Percentiles rank a stretch among this genome's conserved stretches.
These are phyloP conservation scores for Mycena indigotica DNA, from an alignment of 768 basidiomycete species.

Conservation along the genomic window DNA sequence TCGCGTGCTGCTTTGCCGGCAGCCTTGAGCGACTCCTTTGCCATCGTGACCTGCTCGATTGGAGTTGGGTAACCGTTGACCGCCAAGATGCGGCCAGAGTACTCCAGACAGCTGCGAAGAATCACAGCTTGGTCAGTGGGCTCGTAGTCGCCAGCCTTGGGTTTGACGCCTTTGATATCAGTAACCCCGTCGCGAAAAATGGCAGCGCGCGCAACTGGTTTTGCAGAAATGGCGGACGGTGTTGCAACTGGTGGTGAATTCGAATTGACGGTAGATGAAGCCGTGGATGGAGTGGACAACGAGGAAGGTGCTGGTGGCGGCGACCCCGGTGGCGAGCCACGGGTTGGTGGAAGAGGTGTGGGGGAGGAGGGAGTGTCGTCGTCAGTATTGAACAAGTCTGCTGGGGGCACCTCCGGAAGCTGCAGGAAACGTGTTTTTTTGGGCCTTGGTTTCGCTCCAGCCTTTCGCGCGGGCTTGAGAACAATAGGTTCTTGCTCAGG, in stretches of 20 bases:
- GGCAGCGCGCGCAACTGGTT: not conserved
- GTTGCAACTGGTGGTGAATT: not conserved
- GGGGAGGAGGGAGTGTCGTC: not conserved
- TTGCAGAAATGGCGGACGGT: not conserved
- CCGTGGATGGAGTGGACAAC: not conserved
- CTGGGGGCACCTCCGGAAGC: too few species aligned
- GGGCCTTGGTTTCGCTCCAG: not conserved
- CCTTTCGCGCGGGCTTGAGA: not conserved
- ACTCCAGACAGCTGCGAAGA: not conserved
- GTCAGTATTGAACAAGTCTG: too few species aligned
- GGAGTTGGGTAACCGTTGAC: not conserved
- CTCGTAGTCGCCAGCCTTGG: slow-evolving; percentile 2
- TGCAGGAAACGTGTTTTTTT: too few species aligned
- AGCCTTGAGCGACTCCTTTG: not conserved
- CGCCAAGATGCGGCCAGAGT: not conserved
- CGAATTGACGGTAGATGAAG: not conserved
- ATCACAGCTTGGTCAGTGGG: not conserved
- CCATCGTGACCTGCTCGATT: not conserved
- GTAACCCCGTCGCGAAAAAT: slow-evolving; percentile 1
- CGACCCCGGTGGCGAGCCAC: not conserved
- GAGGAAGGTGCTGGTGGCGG: not conserved
- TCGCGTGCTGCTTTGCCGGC: not conserved
- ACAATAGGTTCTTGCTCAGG: too few species aligned
- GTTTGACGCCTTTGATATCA: not conserved
- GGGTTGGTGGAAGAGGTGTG: not conserved